Base-by-base conservation (phyloP, 805 yeast genomes). In the Metschnikowia kofuensis region DNA sequence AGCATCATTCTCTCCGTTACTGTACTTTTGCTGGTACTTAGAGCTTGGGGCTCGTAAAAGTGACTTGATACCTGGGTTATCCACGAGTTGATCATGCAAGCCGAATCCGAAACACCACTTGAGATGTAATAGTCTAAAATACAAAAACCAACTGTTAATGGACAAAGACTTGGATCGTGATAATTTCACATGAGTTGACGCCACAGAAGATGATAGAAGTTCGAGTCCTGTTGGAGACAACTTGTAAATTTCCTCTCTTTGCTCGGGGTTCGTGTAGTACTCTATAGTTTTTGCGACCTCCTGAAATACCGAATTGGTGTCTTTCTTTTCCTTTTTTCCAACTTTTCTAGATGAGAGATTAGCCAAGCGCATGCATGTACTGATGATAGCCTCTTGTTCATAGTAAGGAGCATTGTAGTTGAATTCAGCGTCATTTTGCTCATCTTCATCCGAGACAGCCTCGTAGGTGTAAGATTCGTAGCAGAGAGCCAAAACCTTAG, bases 311-410 rank as follows among this genome's bases (percentile, higher is more conserved):
- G 87, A 77, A 52, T 80, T 79, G 27, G 80, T 70, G 35, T 78
- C 82, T 50, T 76, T 77, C 61, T 81, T 84, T 52, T 83, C 87
- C 58, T 79, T 81, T 55, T 85, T 85, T 28, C 84, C 77, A 3
- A 82, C 60, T 45, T 74, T 79, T 49, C 83, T 82, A 6, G 83
- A 70, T 0, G 86, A 78, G 21, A 78, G 75, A 38, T 73, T 76
- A 1, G 79, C 66, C 38, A 83, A 66, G 34, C 72, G 65, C 27
- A 69, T 68, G 30, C 80, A 61, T 4, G 69, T 68, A 16, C 64
- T 58, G 30, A 69, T 61, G 9, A 83, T 57, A 27, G 76, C 77
- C 42, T 75, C 82, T 31, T 74, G 76, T 52, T 82, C 84, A 46
- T 72, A 68, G 60, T 78, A 81, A 2, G 87, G 87, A 1, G 74